Evolutionary conservation across 2,329 filamentous ascomycete species (phyloP).

Genomic region (Colletotrichum liriopes): DNA sequence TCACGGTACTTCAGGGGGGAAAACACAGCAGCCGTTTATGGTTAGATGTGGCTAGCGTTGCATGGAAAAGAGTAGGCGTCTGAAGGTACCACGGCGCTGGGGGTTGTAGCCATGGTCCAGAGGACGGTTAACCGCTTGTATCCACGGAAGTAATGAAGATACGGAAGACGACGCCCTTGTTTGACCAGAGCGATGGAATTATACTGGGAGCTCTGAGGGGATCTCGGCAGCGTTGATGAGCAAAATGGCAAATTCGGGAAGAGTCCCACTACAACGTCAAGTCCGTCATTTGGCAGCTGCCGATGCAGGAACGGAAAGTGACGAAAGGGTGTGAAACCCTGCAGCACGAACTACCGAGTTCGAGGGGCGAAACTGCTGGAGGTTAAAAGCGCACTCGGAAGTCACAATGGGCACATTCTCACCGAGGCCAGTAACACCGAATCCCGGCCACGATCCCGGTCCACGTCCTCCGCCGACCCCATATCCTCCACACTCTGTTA

Average conservation of each 20-base stretch:
- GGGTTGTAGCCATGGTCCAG: no score
- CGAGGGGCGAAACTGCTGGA: background rate
- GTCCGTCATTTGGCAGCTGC: background rate
- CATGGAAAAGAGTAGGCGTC: no score
- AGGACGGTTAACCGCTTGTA: no score
- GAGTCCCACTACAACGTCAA: background rate
- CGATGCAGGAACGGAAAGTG: background rate
- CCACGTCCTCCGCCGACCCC: constrained; percentile 1
- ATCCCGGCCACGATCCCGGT: background rate
- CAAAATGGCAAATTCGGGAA: background rate
- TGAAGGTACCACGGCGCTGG: no score
- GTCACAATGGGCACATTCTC: background rate
- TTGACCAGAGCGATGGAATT: no score
- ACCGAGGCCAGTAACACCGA: background rate
- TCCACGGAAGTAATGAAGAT: no score
- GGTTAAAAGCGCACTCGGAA: background rate
- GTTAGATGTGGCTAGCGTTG: no score
- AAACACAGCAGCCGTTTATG: no score
- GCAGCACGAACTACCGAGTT: background rate
- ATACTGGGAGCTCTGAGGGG: no score
- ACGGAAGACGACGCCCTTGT: no score
- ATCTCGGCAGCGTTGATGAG: no score
- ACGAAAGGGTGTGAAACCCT: background rate
- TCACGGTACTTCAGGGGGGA: no score
- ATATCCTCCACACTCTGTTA: background rate